These are phyloP conservation scores for Podaxis sp. DNA, from an alignment of 768 basidiomycete genomes.

Conservation along the genomic window DNA sequence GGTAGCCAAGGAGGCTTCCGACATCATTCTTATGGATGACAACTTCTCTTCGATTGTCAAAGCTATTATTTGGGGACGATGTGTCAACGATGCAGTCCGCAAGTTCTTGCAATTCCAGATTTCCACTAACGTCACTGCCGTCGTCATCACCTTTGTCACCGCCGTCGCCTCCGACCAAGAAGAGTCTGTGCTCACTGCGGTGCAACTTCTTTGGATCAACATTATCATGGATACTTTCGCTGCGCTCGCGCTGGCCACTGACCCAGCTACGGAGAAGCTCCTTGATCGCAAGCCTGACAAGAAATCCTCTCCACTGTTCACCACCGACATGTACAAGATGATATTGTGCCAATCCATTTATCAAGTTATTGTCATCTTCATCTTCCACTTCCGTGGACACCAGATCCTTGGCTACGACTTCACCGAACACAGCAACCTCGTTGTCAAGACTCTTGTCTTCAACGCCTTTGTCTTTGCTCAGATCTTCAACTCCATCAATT, in stretches of 20 bases:
- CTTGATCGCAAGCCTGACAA: slow-evolving; percentile 91
- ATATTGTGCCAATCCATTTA: slow-evolving; percentile 88
- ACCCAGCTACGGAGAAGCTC: slow-evolving; percentile 79
- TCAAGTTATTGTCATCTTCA: slow-evolving; percentile 77
- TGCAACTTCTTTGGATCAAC: slow-evolving; percentile 98
- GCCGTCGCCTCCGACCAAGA: slow-evolving; percentile 80
- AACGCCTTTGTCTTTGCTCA: slow-evolving; percentile 98
- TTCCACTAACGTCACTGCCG: slow-evolving; percentile 93
- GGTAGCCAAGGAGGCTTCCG: slow-evolving; percentile 98
- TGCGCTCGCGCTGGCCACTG: slow-evolving; percentile 95
- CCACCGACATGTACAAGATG: slow-evolving; percentile 95
- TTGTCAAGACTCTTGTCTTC: slow-evolving; percentile 88
- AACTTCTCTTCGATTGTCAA: slow-evolving; percentile 96
- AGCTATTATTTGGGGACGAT: slow-evolving; percentile 99
- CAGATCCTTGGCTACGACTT: slow-evolving; percentile 62
- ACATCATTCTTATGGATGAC: slow-evolving; percentile 98
- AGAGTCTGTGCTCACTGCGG: slow-evolving; percentile 86
- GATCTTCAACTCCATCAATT: slow-evolving; percentile 95
- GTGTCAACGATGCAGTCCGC: slow-evolving; percentile 95
- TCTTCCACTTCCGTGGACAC: slow-evolving; percentile 86
- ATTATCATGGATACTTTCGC: slow-evolving; percentile 99
- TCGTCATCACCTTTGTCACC: slow-evolving; percentile 89
- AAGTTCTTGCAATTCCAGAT: slow-evolving; percentile 98
- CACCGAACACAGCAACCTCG: slow-evolving; percentile 34
- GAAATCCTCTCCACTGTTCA: slow-evolving; percentile 86